Percentiles rank a stretch among this genome's conserved stretches.
Conservation (phyloP, 192 early-diverging fungal species). For the Cetraspora pellucida region DNA sequence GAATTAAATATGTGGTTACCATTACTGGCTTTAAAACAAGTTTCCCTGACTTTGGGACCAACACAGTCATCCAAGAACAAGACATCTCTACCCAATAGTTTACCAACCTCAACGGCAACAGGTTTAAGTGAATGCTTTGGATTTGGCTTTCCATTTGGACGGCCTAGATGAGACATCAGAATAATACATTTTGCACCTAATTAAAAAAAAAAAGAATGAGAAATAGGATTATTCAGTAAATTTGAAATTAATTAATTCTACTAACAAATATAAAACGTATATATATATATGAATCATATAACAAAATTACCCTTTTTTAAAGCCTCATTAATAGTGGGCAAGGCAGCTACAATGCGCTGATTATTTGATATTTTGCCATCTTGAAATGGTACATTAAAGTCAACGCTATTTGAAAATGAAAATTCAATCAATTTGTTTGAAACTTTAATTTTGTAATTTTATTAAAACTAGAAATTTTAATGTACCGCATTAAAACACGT, state of each 20-base stretch:
- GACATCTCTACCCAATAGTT: conserved; percentile 78
- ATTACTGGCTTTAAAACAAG: conserved; percentile 64
- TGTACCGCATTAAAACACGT: conserved; percentile 88
- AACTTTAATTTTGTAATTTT: background rate
- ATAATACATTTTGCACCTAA: conserved; percentile 84
- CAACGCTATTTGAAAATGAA: conserved; percentile 64
- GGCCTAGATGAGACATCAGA: conserved; percentile 96
- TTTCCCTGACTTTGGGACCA: conserved; percentile 80
- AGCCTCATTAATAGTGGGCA: conserved; percentile 93
- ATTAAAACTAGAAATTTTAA: background rate
- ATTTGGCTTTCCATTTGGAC: conserved; percentile 89
- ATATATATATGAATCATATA: background rate
- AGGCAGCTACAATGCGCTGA: conserved; percentile 90
- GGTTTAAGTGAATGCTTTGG: conserved; percentile 93
- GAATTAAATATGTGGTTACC: conserved; percentile 45
- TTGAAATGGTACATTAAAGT: conserved; percentile 99
- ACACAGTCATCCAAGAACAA: conserved; percentile 95
- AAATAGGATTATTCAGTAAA: background rate
- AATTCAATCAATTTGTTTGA: background rate
- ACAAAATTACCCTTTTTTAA: conserved; percentile 71
- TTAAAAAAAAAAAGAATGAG: background rate
- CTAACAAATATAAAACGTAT: background rate
- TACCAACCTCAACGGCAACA: conserved; percentile 80
- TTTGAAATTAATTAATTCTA: background rate
- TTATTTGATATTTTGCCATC: conserved; percentile 94